phyloP scores from a whole-genome alignment of 768 basidiomycete species.

The Suillus subaureus region DNA sequence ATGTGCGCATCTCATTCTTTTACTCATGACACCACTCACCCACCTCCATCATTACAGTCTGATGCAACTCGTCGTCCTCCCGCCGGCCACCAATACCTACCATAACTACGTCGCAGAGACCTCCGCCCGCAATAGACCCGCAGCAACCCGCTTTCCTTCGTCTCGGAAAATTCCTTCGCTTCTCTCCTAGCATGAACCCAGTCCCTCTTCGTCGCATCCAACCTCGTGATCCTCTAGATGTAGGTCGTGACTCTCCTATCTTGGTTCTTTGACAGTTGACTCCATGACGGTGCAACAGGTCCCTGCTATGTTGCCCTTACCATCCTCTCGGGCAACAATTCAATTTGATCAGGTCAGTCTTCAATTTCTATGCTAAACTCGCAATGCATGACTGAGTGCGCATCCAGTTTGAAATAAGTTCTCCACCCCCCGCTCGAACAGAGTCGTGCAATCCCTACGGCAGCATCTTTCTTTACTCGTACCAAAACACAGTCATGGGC shows the following conservation, averaged over 20 bases:
- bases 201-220: not conserved
- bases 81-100: not conserved
- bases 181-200: not conserved
- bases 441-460: not conserved
- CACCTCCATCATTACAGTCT: not conserved
- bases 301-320: not conserved
- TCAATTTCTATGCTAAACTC: not conserved
- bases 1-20: not conserved
- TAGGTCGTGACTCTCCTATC: not conserved
- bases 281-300: not conserved
- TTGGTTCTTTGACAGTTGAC: not conserved
- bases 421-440: not conserved
- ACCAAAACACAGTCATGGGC: not conserved
- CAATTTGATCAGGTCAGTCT: not conserved
- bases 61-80: not conserved
- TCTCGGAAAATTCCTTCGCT: not conserved
- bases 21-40: not conserved
- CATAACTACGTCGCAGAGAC: not conserved
- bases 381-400: not conserved
- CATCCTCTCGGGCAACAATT: not conserved
- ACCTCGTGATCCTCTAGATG: not conserved
- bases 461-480: not conserved
- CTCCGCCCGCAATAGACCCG: not conserved
- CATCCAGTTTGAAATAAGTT: not conserved
- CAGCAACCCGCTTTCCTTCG: not conserved